Evolutionary conservation across 257 asterid species (phyloP), one percentile per base, ranked within the genome.

Genomic region (Lycium barbarum): DNA sequence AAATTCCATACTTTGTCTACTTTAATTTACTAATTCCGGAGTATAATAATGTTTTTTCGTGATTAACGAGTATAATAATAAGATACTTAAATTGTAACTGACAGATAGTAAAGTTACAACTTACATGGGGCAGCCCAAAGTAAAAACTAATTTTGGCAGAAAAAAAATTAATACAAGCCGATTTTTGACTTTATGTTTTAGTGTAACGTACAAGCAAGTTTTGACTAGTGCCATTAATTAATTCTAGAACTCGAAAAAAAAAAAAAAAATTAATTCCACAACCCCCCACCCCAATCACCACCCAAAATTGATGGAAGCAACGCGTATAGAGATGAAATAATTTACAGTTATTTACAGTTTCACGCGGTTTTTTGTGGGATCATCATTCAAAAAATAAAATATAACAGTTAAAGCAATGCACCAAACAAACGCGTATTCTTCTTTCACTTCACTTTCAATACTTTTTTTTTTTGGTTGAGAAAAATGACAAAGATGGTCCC

Each of bases 301-400:
- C 12, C 26, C 45, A 76, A 26, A 43, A 13, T 49, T 76, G 82
- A 26, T 78, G 82, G 82, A 78, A 78, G 62, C 47, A 55, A 78
- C 82, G 82, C 82, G 65, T 78, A 51, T 22, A 51, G 45, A 4
- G 5, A 7, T 1, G 7, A 61, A 58, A 43, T 61, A 54, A 83
- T 26, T 80, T 83, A 83, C 76, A 57, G 85, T 87, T 87, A 85
- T 26, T 53, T 83, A 85, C 86, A 20, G 76, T 83, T 80, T 38
- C 83, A 93, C 98, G 94, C 98, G 97, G 91, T 94, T 92, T 92
- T 79, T 20, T 49, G 95, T 90, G 94, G 93, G 94, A 87, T 90
- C 93, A 80, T 81, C 71, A 81, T 73, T 83, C 81, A 5, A 20
- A 11, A 35, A 79, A 12, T 18, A 62, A 5, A 26, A 18, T 33